Evolutionary conservation across 176 grass and related monocot genomes (phyloP), one percentile per base, ranked within the genome.

Genomic region (Cocos nucifera): DNA sequence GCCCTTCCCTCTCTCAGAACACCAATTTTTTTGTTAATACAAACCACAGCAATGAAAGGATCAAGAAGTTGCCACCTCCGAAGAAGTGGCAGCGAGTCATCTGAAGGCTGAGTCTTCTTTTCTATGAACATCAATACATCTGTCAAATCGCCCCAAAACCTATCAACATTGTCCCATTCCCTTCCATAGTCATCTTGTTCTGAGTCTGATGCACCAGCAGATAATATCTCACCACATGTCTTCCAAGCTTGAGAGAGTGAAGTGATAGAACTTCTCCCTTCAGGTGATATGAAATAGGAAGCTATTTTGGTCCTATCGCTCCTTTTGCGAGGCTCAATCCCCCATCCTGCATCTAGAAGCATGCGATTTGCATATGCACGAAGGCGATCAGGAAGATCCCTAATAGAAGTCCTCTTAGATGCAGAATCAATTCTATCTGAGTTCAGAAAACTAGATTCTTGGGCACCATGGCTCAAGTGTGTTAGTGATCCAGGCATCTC

Each of bases 211-310:
- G 77, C 74, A 18, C 64, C 73, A 75, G 69, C 62, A 48, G 77
- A 69, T 57, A 98, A 56, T 56, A 80, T 98, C 22, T 85, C 73
- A 6, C 87, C 87, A 62, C 93, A 98, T 54, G 81, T 72, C 61
- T 90, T 89, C 93, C 93, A 98, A 22, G 87, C 93, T 74, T 82
- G 72, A 56, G 87, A 88, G 18, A 98, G 75, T 16, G 93, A 91
- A 62, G 84, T 98, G 69, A 88, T 70, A 62, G 92, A 77, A 4
- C 71, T 70, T 60, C 85, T 77, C 54, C 68, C 77, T 53, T 79
- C 69, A 58, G 93, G 93, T 75, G 84, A 82, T 70, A 79, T 83
- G 63, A 88, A 98, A 62, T 88, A 98, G 39, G 81, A 84, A 17
- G 93, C 74, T 58, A 98, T 75, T 73, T 98, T 98, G 58, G 87